phyloP scores from a whole-genome alignment of 1,139 yeast species.

The Hemisphaericaspora xylanilytica region DNA sequence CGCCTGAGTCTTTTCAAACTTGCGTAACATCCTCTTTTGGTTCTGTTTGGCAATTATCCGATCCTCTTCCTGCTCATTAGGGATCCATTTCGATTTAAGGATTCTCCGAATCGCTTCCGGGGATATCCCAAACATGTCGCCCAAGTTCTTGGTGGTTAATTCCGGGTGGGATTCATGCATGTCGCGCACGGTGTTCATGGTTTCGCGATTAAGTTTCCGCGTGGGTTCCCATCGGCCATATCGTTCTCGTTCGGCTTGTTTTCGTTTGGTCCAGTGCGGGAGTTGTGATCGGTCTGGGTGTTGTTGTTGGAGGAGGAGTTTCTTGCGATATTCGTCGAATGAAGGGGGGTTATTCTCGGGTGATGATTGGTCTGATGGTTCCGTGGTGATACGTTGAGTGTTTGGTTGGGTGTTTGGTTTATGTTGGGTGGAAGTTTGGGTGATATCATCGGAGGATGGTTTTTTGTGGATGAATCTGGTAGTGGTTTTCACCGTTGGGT shows the following conservation, averaged over 20 bases:
- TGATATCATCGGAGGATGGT: neutral
- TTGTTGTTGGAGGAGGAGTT: slow-evolving; percentile 2
- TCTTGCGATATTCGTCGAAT: slow-evolving; percentile 5
- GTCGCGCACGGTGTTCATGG: slow-evolving; percentile 63
- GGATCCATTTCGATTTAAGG: slow-evolving; percentile 73
- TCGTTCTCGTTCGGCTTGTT: slow-evolving; percentile 57
- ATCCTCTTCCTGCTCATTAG: slow-evolving; percentile 52
- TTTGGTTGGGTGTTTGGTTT: slow-evolving; percentile 12
- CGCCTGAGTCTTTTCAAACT: slow-evolving; percentile 41
- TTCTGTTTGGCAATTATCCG: slow-evolving; percentile 27
- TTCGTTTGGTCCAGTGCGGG: slow-evolving; percentile 66
- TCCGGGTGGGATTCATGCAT: slow-evolving; percentile 59
- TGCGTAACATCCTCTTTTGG: neutral
- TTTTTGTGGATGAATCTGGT: neutral
- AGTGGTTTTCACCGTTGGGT: neutral
- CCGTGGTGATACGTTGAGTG: neutral
- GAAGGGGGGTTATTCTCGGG: neutral
- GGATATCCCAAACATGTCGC: slow-evolving; percentile 64
- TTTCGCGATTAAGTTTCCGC: slow-evolving; percentile 63
- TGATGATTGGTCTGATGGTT: neutral
- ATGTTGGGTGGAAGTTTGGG: slow-evolving; percentile 4
- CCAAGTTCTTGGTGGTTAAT: slow-evolving; percentile 57
- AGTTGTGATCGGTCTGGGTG: slow-evolving; percentile 4
- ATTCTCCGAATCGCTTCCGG: slow-evolving; percentile 85
- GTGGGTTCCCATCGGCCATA: slow-evolving; percentile 70